phyloP scores from a whole-genome alignment of 179 eudicot genomes.

The Gypsophila paniculata region DNA sequence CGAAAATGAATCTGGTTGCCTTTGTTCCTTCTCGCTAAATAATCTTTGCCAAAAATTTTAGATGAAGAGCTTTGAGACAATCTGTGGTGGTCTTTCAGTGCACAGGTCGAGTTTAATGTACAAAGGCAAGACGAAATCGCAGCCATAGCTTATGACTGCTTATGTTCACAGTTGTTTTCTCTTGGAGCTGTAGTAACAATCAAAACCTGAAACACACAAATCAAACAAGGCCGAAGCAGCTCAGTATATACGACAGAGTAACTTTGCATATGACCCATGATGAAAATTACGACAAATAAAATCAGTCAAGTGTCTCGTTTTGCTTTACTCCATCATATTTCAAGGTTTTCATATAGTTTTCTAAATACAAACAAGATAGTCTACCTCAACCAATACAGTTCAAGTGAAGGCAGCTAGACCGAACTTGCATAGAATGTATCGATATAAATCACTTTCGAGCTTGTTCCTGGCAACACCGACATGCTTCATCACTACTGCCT shows the following conservation, averaged over 20 bases:
- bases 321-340: too few species aligned
- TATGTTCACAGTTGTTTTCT: not conserved
- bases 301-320: not conserved
- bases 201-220: not conserved
- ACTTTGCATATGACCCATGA: not conserved
- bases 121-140: conserved; percentile 29
- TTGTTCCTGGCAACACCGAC: not conserved
- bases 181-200: conserved; percentile 10
- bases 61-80: conserved; percentile 15
- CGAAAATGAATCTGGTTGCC: conserved; percentile 5
- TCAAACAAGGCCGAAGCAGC: not conserved
- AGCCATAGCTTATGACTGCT: conserved; percentile 28
- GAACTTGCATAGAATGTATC: not conserved
- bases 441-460: not conserved
- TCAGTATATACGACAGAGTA: too few species aligned
- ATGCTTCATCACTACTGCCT: not conserved
- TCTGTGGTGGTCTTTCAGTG: conserved; percentile 18
- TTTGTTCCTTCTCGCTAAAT: conserved; percentile 9
- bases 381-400: too few species aligned
- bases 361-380: too few species aligned
- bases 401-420: not conserved
- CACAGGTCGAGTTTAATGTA: conserved; percentile 17
- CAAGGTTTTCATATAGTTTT: too few species aligned
- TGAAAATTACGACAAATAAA: not conserved
- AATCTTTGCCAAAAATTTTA: conserved; percentile 4